Conservation (phyloP, 208 protist genomes). For the Angomonas ambiguus region DNA sequence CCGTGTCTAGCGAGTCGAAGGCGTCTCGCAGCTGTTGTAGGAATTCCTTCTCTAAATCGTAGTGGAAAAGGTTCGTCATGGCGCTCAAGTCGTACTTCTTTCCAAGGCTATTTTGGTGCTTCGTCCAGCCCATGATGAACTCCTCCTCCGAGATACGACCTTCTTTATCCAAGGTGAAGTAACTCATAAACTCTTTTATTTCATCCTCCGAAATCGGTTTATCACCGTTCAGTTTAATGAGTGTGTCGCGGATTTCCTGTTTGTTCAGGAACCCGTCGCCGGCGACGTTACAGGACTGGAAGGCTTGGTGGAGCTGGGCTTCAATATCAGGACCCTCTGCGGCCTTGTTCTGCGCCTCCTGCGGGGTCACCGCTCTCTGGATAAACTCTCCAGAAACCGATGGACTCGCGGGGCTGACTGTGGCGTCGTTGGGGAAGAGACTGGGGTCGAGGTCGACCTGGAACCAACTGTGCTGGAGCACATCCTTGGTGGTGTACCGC, state of each 20-base stretch:
- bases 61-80: slow-evolving; percentile 82
- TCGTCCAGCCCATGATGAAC: slow-evolving; percentile 79
- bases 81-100: slow-evolving; percentile 74
- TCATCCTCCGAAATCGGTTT: slow-evolving; percentile 57
- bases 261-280: slow-evolving; percentile 71
- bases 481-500: slow-evolving; percentile 68
- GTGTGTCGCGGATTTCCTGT: slow-evolving; percentile 80
- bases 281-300: slow-evolving; percentile 72
- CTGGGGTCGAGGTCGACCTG: slow-evolving; percentile 53
- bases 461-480: slow-evolving; percentile 84
- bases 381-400: slow-evolving; percentile 49
- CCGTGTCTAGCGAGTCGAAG: slow-evolving; percentile 78
- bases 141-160: slow-evolving; percentile 84
- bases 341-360: slow-evolving; percentile 14
- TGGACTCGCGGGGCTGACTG: slow-evolving; percentile 26
- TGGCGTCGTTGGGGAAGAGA: slow-evolving; percentile 54
- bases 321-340: slow-evolving; percentile 36
- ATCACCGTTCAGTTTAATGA: slow-evolving; percentile 85
- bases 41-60: slow-evolving; percentile 81
- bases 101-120: slow-evolving; percentile 68
- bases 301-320: slow-evolving; percentile 66
- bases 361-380: slow-evolving; percentile 52
- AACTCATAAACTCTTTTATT: slow-evolving; percentile 72
- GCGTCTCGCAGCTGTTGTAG: slow-evolving; percentile 61
- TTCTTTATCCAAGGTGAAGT: slow-evolving; percentile 68